Evolutionary conservation across 176 grass and related monocot species (phyloP), one percentile per base, ranked within the genome.

Genomic region (Oryza nivara): DNA sequence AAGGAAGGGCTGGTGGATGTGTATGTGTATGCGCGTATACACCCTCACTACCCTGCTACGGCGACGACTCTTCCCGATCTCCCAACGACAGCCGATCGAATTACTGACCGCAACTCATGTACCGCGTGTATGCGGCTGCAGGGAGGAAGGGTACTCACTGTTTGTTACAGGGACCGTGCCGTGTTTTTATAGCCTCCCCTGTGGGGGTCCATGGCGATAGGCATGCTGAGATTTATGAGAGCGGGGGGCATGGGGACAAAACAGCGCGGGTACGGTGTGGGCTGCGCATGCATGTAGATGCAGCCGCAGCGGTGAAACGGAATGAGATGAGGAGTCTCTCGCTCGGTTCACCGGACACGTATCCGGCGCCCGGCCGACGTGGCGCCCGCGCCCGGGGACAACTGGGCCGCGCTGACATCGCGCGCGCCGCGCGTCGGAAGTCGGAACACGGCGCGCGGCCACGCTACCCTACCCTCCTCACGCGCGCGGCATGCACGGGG

Each of bases 1-100:
- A 83, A 80, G 69, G 89, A 10, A 52, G 84, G 75, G 80, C 80
- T 43, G 32, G 2, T 76, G 82, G 82, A 69, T 74, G 14, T 77
- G 11, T 86, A 51, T 60, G 46, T 68, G 77, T 74, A 20, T 30
- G 20, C 30, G 35, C 3, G 58, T 6, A 46, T 36, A 16, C 43
- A 16, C 43, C 51, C 58, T 76, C 22, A 48, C 54, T 43, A 81
- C 67, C 34, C 34, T 67, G 52, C 52, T 56, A 7, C 47, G 13
- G 10, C 52, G 52, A 66, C 11, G 26, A 0, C 19, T 15, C 70
- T 46, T 4, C 58, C 46, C 36, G 36, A 38, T 38, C 66, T 32
- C 78, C 78, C 65, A 66, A 3, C 40, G 71, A 80, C 32, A 47
- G 80, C 49, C 65, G 40, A 45, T 23, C 8, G 58, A 63, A 63